Evolutionary conservation across 176 grass and related monocot species (phyloP).

Genomic region (Eragrostis curvula): DNA sequence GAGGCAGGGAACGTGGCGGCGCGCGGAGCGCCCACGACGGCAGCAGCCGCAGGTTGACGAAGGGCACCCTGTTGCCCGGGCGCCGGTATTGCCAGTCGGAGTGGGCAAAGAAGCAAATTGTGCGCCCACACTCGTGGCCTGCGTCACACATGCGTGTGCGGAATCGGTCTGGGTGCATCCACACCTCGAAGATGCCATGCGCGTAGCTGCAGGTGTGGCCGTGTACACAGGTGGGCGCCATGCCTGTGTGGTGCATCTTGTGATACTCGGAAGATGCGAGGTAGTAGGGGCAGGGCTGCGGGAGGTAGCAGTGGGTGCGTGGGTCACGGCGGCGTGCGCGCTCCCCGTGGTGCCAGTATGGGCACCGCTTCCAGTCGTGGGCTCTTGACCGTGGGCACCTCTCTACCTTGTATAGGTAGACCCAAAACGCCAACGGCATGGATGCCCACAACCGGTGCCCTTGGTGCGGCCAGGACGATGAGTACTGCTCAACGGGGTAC

Average conservation of each 20-base stretch:
- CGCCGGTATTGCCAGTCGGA: constrained; percentile 19
- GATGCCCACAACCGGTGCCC: constrained; percentile 39
- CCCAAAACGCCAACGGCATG: constrained; percentile 61
- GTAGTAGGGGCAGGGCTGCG: constrained; percentile 49
- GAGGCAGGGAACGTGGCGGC: too few species aligned
- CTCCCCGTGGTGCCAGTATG: constrained; percentile 65
- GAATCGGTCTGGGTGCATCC: constrained; percentile 58
- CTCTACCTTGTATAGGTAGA: constrained; percentile 66
- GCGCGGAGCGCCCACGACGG: too few species aligned
- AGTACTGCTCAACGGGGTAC: too few species aligned
- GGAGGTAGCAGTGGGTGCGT: constrained; percentile 42
- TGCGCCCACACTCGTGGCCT: constrained; percentile 31
- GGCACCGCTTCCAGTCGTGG: constrained; percentile 71
- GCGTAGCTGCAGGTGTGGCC: constrained; percentile 41
- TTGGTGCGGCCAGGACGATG: constrained; percentile 16
- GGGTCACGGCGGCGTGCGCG: constrained; percentile 58
- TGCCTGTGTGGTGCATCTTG: neutral
- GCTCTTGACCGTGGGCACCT: constrained; percentile 29
- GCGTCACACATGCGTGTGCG: constrained; percentile 55
- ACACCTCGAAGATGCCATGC: constrained; percentile 57
- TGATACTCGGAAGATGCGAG: neutral
- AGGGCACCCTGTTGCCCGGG: neutral
- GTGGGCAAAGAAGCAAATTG: constrained; percentile 70
- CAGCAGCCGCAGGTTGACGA: too few species aligned
- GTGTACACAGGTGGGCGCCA: constrained; percentile 19